Conservation (phyloP, 176 grass and related monocot genomes). For the Lolium rigidum region DNA sequence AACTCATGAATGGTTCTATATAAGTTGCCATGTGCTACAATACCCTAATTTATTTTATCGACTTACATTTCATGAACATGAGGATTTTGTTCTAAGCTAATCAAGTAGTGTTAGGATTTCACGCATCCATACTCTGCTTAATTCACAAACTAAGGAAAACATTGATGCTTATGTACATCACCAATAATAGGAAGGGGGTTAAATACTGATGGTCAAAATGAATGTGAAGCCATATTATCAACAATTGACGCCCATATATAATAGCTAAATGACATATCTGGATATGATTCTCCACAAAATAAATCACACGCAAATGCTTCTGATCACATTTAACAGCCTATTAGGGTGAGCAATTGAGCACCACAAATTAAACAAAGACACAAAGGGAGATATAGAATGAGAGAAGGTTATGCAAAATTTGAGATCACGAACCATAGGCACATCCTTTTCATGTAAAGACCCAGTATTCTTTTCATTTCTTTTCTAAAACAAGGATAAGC, state of each 20-base stretch:
- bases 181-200: no score
- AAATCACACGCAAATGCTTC: neutral
- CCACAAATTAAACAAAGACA: neutral
- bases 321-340: neutral
- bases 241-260: neutral
- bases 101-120: no score
- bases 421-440: neutral
- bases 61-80: no score
- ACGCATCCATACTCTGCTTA: no score
- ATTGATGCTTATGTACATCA: no score
- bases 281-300: neutral
- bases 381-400: neutral
- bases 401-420: neutral
- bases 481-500: slow-evolving; percentile 34
- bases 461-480: slow-evolving; percentile 33
- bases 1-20: no score
- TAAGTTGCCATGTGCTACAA: no score
- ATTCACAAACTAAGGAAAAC: no score
- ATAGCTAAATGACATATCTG: neutral
- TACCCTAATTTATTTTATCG: no score
- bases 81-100: no score
- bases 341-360: neutral
- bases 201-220: no score
- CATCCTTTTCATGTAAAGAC: neutral
- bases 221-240: neutral